Base-by-base conservation (phyloP, 306 rosid species). In the Coriaria nepalensis region DNA sequence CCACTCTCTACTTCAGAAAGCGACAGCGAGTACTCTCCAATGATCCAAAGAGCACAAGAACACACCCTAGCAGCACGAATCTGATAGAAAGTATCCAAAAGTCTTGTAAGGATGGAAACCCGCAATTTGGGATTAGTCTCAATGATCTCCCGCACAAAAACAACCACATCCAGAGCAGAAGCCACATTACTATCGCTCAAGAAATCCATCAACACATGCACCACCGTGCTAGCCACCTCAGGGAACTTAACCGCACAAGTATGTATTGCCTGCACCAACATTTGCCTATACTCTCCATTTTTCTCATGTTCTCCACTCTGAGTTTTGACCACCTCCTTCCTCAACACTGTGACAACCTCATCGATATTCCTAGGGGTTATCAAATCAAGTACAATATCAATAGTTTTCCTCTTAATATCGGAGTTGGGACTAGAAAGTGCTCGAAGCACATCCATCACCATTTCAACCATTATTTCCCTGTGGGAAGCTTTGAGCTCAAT, bases 161-260 rank as follows among this genome's bases (percentile, higher is more conserved):
- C 82, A 57, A 82, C 85, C 36, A 92, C 98, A 56, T 86, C 98
- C 66, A 82, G 57, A n/a, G 98, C 96, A 0, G 98, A 92, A 38
- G 94, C 94, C 33, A 78, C 83, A 69, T 85, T 92, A 43, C 76
- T 39, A 54, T 92, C 98, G 0, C 98, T 93, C 80, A 92, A 69
- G 81, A 92, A 92, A 68, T 92, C 98, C 98, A 92, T 92, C 75
- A 92, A 59, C 52, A 87, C 71, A 69, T 92, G 96, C 52, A 92
- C 98, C 61, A 92, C 98, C 2, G 94, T 78, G 75, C 96, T 86
- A 0, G 98, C 96, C 6, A 86, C 98, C 78, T 79, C 94, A 0
- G 98, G 98, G 73, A 85, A 92, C 86, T 92, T 92, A 40, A 92
- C 73, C 2, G 98, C 98, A 52, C 98, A 92, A 2, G 96, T 65